phyloP scores from a whole-genome alignment of 306 rosid genomes.

The cucumber (Cucumis sativus) region DNA sequence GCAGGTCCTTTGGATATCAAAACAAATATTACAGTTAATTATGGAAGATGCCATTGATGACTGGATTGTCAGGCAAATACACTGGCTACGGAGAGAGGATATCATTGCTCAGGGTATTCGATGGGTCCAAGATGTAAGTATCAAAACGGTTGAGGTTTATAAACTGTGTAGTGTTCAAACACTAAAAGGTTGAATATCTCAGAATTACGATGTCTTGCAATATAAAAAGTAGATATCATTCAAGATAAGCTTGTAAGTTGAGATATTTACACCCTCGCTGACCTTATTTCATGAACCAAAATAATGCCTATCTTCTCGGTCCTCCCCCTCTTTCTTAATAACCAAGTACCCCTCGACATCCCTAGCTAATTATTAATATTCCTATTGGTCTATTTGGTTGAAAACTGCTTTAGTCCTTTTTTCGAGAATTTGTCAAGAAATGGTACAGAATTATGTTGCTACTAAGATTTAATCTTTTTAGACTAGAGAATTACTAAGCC shows the following conservation, averaged over 20 bases:
- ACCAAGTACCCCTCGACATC: background rate
- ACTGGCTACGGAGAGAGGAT: conserved; percentile 76
- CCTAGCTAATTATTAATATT: too few relatives aligned
- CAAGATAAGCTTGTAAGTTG: background rate
- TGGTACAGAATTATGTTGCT: background rate
- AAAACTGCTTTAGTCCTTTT: background rate
- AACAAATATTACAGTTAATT: conserved; percentile 80
- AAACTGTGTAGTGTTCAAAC: background rate
- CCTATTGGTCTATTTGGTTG: background rate
- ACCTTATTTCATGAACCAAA: background rate
- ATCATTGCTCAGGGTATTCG: conserved; percentile 67
- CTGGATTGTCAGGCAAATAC: conserved; percentile 77
- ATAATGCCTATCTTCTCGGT: background rate
- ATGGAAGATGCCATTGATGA: conserved; percentile 99
- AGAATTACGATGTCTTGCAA: background rate
- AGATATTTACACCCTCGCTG: background rate
- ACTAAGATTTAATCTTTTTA: background rate
- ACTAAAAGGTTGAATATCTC: background rate
- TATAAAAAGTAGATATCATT: background rate
- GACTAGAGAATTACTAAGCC: background rate
- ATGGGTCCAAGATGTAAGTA: conserved; percentile 92
- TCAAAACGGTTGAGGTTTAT: background rate
- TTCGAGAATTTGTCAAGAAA: background rate
- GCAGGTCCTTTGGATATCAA: conserved; percentile 98
- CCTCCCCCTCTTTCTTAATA: too few relatives aligned